phyloP scores from a whole-genome alignment of 257 asterid species.

The Echites panduratus region DNA sequence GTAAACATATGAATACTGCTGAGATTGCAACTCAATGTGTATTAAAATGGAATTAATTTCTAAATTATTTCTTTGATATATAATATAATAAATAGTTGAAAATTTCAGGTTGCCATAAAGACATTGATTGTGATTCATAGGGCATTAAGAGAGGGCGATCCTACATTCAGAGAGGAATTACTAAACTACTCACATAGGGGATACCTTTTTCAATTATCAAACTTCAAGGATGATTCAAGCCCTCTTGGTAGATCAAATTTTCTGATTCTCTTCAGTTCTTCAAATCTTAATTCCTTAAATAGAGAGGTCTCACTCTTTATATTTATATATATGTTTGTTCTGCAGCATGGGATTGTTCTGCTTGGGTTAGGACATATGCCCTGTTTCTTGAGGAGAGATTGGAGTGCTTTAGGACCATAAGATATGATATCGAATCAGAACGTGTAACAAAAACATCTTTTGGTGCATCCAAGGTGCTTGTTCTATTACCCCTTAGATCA shows the following conservation, averaged over 20 bases:
- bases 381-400: conserved; percentile 80
- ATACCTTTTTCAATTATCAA: conserved; percentile 53
- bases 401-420: conserved; percentile 61
- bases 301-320: no score
- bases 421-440: conserved; percentile 59
- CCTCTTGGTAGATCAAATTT: conserved; percentile 46
- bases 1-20: neutral
- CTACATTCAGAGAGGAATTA: conserved; percentile 69
- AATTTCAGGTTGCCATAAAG: conserved; percentile 74
- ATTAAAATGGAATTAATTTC: neutral
- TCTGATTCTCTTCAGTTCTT: neutral
- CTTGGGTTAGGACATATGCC: conserved; percentile 82
- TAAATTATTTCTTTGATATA: neutral
- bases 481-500: neutral
- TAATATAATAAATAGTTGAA: neutral
- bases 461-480: conserved; percentile 40
- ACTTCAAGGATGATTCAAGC: conserved; percentile 86
- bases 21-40: neutral
- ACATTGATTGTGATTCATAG: conserved; percentile 75
- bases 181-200: conserved; percentile 59
- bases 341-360: conserved; percentile 96
- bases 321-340: conserved; percentile 15
- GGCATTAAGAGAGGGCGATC: conserved; percentile 79
- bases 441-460: conserved; percentile 39
- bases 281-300: no score